Percentiles rank a stretch among this genome's conserved stretches.
These are phyloP conservation scores for Fusarium scirpi DNA, from an alignment of 2,329 filamentous ascomycete species.

Conservation along the genomic window DNA sequence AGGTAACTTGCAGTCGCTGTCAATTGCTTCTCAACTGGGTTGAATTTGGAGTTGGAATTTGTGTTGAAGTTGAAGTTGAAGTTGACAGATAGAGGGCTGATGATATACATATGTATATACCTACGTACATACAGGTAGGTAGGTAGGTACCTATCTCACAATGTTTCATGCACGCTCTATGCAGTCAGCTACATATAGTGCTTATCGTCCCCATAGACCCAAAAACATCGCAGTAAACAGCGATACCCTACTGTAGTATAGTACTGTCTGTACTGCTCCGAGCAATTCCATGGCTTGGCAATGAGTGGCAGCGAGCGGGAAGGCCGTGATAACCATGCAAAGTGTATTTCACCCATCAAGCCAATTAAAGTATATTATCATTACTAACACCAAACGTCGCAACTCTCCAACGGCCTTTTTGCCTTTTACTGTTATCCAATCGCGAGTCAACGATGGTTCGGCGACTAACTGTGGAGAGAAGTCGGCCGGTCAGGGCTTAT, in stretches of 20 bases:
- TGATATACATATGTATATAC: background rate
- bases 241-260: background rate
- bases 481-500: conserved; percentile 21
- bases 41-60: background rate
- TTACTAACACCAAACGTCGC: conserved; percentile 11
- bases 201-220: background rate
- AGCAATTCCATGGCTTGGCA: conserved; percentile 10
- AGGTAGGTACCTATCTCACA: background rate
- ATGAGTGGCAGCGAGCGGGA: conserved; percentile 19
- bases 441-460: conserved; percentile 13
- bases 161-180: background rate
- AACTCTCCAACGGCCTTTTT: conserved; percentile 16
- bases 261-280: background rate
- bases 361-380: background rate
- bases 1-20: conserved; percentile 30
- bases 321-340: conserved; percentile 4
- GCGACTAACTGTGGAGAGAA: conserved; percentile 1
- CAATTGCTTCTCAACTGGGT: background rate
- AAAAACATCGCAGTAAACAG: background rate
- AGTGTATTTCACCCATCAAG: background rate
- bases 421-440: conserved; percentile 9
- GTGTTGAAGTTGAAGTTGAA: background rate
- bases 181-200: background rate
- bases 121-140: too few relatives aligned
- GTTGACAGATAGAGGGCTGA: background rate